phyloP scores from a whole-genome alignment of 352 stramenopile species.

The Albugo laibachii region DNA sequence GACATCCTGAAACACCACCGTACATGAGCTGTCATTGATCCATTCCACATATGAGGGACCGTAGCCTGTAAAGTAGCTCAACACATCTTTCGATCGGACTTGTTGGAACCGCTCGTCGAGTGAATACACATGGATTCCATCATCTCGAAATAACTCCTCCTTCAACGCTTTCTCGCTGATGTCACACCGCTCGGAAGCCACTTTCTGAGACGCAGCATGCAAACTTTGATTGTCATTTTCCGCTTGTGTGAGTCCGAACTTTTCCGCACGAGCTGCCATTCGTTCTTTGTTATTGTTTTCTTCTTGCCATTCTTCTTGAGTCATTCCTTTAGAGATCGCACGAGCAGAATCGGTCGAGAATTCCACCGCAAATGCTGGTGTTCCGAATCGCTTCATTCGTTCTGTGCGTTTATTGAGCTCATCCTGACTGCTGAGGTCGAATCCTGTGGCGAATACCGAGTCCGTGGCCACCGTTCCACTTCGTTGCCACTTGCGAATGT shows the following conservation, averaged over 20 bases:
- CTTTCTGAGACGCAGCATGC: constrained; percentile 24
- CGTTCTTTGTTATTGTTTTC: constrained; percentile 40
- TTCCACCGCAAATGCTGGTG: constrained; percentile 43
- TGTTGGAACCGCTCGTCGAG: constrained; percentile 61
- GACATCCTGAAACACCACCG: constrained; percentile 59
- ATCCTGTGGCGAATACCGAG: constrained; percentile 28
- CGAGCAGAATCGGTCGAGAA: constrained; percentile 39
- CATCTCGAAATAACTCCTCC: constrained; percentile 1
- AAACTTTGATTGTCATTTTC: constrained; percentile 6
- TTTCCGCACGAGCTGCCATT: constrained; percentile 35
- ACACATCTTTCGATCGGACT: constrained; percentile 57
- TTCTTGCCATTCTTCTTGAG: constrained; percentile 46
- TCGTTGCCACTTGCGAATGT: constrained; percentile 52
- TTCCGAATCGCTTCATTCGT: constrained; percentile 68
- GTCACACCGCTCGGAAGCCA: constrained; percentile 32
- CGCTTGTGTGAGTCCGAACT: constrained; percentile 30
- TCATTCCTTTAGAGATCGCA: constrained; percentile 35
- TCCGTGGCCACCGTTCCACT: constrained; percentile 38
- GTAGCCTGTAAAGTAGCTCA: constrained; percentile 62
- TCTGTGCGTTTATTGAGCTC: constrained; percentile 44
- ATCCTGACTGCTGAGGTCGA: constrained; percentile 35
- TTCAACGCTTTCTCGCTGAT: background rate
- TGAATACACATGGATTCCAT: constrained; percentile 69
- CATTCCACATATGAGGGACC: constrained; percentile 73
- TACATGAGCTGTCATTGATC: constrained; percentile 75